phyloP scores from a whole-genome alignment of 2,329 filamentous ascomycete genomes.

The Fusarium beomiforme region DNA sequence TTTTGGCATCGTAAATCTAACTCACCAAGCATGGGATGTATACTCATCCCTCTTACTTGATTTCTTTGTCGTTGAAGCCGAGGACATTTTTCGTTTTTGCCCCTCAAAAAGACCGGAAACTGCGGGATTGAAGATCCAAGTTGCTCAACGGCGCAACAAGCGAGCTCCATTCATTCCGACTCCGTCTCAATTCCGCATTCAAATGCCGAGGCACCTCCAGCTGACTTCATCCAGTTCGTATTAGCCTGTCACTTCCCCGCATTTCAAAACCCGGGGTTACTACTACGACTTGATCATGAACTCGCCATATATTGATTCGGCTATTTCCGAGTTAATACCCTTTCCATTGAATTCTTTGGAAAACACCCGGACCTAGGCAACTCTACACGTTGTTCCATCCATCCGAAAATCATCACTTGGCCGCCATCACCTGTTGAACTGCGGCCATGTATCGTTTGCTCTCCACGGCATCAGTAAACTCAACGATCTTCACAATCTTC shows the following conservation, averaged over 20 bases:
- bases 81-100: not conserved
- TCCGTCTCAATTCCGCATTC: not conserved
- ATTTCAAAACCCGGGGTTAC: not conserved
- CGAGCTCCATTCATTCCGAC: not conserved
- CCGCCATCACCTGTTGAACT: not conserved
- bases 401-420: too few species aligned
- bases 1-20: too few species aligned
- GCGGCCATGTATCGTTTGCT: not conserved
- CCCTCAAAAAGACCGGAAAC: not conserved
- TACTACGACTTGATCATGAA: too few species aligned
- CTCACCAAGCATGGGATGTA: not conserved
- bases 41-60: not conserved
- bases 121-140: not conserved
- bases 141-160: not conserved
- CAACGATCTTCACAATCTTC: not conserved
- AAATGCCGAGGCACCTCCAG: not conserved
- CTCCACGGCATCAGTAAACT: not conserved
- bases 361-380: too few species aligned
- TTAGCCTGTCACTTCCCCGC: not conserved
- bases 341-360: too few species aligned
- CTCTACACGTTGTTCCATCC: too few species aligned
- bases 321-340: too few species aligned
- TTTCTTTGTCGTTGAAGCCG: fast-evolving
- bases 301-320: too few species aligned
- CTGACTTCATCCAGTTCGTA: too few species aligned